These are phyloP conservation scores for Elaphomyces granulatus DNA, from an alignment of 495 filamentous ascomycete species.

Conservation along the genomic window DNA sequence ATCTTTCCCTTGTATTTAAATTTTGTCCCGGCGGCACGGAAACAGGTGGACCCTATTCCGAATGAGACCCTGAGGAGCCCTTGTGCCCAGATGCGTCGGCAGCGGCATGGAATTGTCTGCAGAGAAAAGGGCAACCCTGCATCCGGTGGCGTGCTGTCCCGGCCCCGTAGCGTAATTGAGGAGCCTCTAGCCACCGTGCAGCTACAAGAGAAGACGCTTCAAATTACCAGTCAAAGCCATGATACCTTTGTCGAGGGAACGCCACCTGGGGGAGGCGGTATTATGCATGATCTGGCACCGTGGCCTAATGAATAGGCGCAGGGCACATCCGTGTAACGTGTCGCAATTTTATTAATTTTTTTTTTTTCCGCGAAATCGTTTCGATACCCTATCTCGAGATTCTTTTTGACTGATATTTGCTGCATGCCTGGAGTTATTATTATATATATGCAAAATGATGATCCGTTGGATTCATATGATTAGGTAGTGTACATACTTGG, in stretches of 20 bases:
- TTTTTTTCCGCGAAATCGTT: constrained; percentile 1
- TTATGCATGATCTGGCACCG: constrained; percentile 11
- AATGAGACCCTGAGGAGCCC: constrained; percentile 27
- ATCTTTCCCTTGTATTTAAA: constrained; percentile 50
- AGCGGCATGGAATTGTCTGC: constrained; percentile 7
- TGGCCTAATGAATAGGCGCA: constrained; percentile 6
- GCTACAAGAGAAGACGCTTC: not conserved
- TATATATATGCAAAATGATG: too few relatives aligned
- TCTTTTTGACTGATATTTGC: too few relatives aligned
- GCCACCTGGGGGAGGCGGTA: not conserved
- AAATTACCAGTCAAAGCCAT: not conserved
- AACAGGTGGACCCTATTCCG: constrained; percentile 44
- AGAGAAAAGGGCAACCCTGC: constrained; percentile 25
- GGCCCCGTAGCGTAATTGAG: constrained; percentile 23
- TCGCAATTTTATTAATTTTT: too few relatives aligned
- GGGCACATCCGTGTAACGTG: too few relatives aligned
- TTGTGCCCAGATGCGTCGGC: not conserved
- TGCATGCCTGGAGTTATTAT: too few relatives aligned
- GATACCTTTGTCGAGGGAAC: not conserved
- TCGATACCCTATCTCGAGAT: not conserved
- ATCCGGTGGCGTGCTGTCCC: constrained; percentile 24
- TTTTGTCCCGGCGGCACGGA: constrained; percentile 38
- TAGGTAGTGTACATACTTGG: too few relatives aligned
- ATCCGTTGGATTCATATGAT: too few relatives aligned
- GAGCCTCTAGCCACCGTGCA: constrained; percentile 7